Percentiles rank a stretch among this genome's conserved stretches.
phyloP scores from a whole-genome alignment of 352 stramenopile species.

The Pythium coloratum region DNA sequence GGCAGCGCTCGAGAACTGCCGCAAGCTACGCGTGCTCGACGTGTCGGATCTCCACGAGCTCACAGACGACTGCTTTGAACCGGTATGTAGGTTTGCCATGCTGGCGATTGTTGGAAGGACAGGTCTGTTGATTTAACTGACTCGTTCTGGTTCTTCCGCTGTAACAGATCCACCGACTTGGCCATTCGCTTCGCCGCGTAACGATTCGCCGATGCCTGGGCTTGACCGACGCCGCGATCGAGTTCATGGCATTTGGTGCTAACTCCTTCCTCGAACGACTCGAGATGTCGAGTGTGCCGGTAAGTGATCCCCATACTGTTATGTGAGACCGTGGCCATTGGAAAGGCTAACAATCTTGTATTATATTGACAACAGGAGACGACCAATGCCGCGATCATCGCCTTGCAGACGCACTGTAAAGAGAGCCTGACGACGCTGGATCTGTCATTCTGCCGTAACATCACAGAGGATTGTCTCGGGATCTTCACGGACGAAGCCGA shows the following conservation, averaged over 20 bases:
- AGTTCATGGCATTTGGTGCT: constrained; percentile 58
- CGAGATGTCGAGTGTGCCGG: constrained; percentile 76
- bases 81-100: constrained; percentile 30
- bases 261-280: constrained; percentile 58
- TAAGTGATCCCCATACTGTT: constrained; percentile 27
- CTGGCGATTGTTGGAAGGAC: background rate
- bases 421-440: constrained; percentile 50
- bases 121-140: background rate
- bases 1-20: constrained; percentile 56
- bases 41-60: constrained; percentile 71
- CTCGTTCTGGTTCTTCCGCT: background rate
- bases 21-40: constrained; percentile 54
- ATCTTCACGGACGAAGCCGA: constrained; percentile 53
- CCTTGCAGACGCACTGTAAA: constrained; percentile 51
- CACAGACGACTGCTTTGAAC: constrained; percentile 64
- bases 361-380: constrained; percentile 36
- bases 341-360: constrained; percentile 3
- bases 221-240: constrained; percentile 55
- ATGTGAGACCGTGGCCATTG: background rate
- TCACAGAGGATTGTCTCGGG: constrained; percentile 68
- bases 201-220: constrained; percentile 62
- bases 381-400: constrained; percentile 51
- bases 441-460: constrained; percentile 76
- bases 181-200: constrained; percentile 54
- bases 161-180: constrained; percentile 41